Conservation (phyloP, 2,329 filamentous ascomycete genomes). For the Exophiala calicioides region DNA sequence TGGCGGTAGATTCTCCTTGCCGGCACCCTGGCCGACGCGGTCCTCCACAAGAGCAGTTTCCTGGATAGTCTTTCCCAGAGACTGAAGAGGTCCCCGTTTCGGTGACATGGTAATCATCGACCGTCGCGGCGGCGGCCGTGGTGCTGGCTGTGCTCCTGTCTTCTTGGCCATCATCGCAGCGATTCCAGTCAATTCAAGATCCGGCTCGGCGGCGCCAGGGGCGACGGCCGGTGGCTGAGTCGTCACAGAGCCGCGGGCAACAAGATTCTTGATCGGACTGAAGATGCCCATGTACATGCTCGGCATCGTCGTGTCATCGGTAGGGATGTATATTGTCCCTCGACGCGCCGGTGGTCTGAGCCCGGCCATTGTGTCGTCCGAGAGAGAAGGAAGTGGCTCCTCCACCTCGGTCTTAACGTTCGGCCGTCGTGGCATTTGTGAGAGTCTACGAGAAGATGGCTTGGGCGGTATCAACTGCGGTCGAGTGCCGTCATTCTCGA, state of each 20-base stretch:
- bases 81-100: slow-evolving; percentile 53
- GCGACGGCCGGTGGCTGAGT: not conserved
- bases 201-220: slow-evolving; percentile 12
- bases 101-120: slow-evolving; percentile 45
- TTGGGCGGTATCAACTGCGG: not conserved
- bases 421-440: slow-evolving; percentile 16
- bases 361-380: slow-evolving; percentile 13
- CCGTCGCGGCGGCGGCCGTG: slow-evolving; percentile 33
- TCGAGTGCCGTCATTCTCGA: not conserved
- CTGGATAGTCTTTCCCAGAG: slow-evolving; percentile 43
- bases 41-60: slow-evolving; percentile 46
- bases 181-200: slow-evolving; percentile 36
- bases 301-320: slow-evolving; percentile 44
- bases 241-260: slow-evolving; percentile 1
- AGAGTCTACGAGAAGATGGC: slow-evolving; percentile 1
- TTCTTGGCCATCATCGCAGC: slow-evolving; percentile 39
- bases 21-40: slow-evolving; percentile 55
- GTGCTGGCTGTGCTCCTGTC: no score
- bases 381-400: not conserved
- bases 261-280: slow-evolving; percentile 41
- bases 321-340: slow-evolving; percentile 45
- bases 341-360: slow-evolving; percentile 36
- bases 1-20: slow-evolving; percentile 65
- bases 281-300: slow-evolving; percentile 48
- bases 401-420: slow-evolving; percentile 2